Base-by-base conservation (phyloP, 2,329 filamentous ascomycete genomes). In the Stachybotrys chartarum region DNA sequence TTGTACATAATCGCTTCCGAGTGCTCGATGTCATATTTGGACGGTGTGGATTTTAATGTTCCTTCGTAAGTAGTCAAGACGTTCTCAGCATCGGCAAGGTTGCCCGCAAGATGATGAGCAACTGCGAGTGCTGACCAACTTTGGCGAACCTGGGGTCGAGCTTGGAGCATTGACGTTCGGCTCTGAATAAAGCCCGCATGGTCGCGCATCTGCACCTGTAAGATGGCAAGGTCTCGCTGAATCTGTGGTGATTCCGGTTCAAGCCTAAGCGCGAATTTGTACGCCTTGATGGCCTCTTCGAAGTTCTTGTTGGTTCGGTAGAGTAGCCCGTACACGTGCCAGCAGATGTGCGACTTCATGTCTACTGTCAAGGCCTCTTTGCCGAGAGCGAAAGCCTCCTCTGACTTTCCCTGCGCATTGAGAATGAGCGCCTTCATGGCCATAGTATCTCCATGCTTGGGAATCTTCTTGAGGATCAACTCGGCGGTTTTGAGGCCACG, bases 271-370 rank as follows among this genome's bases (percentile, higher is more conserved):
- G 94, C 94, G 72, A 96, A 96, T 71, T 96, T 95, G 79, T 99
- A 99, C 56, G 94, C 95, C 79, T 97, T 97, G 77, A 97, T 97
- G 10, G 95, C 93, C 76, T 97, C 94, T 72, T 97, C 94, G 65
- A 95, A 97, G 75, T 99, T 97, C 81, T 97, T 97, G 68, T 89
- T 88, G 51, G 90, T 87, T 53, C 93, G 87, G 75, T 96, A 97
- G 52, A 99, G 81, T 63, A 99, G 76, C 35, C 95, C 94, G 71
- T 97, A 99, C 58, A 99, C 94, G 73, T 99, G 95, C 94, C 94
- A 99, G 79, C 92, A 97, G 66, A 99, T 92, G 74, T 97, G 93
- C 66, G 92, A 97, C 78, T 95, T 97, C 92, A 99, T 97, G 71
- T 97, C 92, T 66, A 92, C 91, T 62, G 88, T 91, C 64, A 99